Percentiles rank a stretch among this genome's conserved stretches.
phyloP scores from a whole-genome alignment of 495 filamentous ascomycete species.

The Hypoxylon intermedium region DNA sequence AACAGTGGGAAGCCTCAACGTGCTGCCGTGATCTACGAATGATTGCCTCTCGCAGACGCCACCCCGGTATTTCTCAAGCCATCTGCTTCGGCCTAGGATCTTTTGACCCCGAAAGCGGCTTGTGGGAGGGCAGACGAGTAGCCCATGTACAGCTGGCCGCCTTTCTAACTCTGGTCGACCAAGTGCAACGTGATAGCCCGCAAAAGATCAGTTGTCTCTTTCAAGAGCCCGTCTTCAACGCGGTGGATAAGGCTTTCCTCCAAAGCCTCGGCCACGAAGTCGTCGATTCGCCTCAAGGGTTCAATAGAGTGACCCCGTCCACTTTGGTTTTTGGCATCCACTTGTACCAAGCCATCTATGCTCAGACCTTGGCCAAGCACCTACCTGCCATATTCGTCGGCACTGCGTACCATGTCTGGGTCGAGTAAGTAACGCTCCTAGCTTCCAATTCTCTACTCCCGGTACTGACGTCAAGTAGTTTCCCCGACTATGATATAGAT shows the following conservation, averaged over 20 bases:
- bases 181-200: conserved; percentile 37
- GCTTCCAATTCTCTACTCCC: no score
- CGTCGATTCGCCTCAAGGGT: conserved; percentile 64
- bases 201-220: conserved; percentile 56
- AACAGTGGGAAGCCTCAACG: conserved; percentile 32
- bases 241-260: conserved; percentile 66
- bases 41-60: conserved; percentile 8
- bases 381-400: conserved; percentile 55
- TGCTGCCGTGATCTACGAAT: conserved; percentile 23
- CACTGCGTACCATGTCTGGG: conserved; percentile 48
- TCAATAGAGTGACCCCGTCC: conserved; percentile 56
- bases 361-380: conserved; percentile 41
- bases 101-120: conserved; percentile 51
- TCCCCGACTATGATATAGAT: conserved; percentile 9
- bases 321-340: conserved; percentile 67
- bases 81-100: conserved; percentile 55
- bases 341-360: conserved; percentile 58
- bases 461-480: conserved; percentile 22
- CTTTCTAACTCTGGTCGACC: conserved; percentile 59
- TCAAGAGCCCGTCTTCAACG: conserved; percentile 77
- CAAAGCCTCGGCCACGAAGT: conserved; percentile 58
- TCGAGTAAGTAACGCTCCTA: conserved; percentile 36
- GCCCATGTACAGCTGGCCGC: conserved; percentile 67
- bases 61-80: conserved; percentile 41
- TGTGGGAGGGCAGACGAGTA: conserved; percentile 38